Evolutionary conservation across 768 basidiomycete genomes (phyloP).

Genomic region (Lentinula guzmanii): DNA sequence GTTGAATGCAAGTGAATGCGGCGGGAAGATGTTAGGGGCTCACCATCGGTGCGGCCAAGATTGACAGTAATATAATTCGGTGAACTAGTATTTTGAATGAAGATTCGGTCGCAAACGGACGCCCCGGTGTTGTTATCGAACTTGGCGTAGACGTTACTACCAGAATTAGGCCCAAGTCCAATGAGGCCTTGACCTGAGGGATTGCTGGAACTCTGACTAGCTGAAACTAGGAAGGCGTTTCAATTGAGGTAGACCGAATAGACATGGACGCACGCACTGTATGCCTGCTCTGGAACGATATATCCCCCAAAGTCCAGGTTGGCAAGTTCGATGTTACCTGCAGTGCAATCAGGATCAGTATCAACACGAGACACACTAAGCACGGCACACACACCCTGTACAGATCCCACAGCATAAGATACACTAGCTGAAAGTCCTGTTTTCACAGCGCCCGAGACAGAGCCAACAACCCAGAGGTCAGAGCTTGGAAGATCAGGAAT

Average conservation of each 20-base stretch:
- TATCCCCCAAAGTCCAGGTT: constrained; percentile 38
- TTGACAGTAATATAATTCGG: constrained; percentile 61
- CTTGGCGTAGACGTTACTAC: constrained; percentile 37
- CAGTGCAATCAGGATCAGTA: background rate
- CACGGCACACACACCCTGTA: constrained; percentile 32
- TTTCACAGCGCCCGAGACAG: constrained; percentile 29
- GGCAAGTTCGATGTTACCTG: constrained; percentile 42
- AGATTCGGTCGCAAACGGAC: constrained; percentile 59
- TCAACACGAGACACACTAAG: background rate
- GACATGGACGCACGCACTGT: constrained; percentile 29
- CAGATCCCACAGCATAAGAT: constrained; percentile 48
- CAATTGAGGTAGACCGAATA: background rate
- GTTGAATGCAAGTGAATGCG: background rate
- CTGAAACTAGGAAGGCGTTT: constrained; percentile 27
- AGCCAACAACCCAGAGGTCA: constrained; percentile 55
- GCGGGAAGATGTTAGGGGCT: background rate
- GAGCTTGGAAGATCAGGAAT: constrained; percentile 32
- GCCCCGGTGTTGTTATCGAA: constrained; percentile 32
- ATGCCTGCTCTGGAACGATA: constrained; percentile 38
- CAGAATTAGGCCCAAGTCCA: constrained; percentile 61
- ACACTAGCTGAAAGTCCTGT: constrained; percentile 35
- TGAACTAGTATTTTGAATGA: constrained; percentile 40
- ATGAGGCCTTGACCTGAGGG: constrained; percentile 28
- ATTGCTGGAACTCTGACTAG: constrained; percentile 24
- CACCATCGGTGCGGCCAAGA: constrained; percentile 49